Percentiles rank a stretch among this genome's conserved stretches.
phyloP scores from a whole-genome alignment of 2,329 filamentous ascomycete species.

The Scopulariopsis brevicaulis region DNA sequence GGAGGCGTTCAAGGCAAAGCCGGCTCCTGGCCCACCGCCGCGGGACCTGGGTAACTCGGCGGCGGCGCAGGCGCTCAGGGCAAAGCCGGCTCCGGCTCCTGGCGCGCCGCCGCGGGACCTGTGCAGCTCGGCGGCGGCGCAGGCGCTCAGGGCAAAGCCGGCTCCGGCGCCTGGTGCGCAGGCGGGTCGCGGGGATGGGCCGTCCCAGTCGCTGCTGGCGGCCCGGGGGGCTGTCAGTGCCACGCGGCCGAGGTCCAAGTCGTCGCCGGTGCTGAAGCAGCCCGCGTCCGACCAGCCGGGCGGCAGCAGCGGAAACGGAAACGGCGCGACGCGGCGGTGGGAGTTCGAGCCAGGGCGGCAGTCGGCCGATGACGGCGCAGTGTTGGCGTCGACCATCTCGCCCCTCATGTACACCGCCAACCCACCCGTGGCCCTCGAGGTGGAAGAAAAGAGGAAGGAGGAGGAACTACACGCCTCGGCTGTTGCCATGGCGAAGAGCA shows the following conservation, averaged over 20 bases:
- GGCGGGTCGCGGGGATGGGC: no score
- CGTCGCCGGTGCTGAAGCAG: conserved; percentile 3
- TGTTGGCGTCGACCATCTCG: conserved; percentile 55
- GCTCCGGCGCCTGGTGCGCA: no score
- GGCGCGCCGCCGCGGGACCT: conserved; percentile 15
- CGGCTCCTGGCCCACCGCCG: no score
- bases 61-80: conserved; percentile 34
- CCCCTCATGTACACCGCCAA: conserved; percentile 68
- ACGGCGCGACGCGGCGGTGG: conserved; percentile 35
- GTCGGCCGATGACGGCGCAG: conserved; percentile 40
- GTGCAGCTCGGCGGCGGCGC: conserved; percentile 59
- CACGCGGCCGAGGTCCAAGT: conserved; percentile 2
- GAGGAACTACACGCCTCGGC: conserved; percentile 72
- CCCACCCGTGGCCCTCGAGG: conserved; percentile 60
- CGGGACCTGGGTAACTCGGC: no score
- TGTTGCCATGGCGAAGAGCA: conserved; percentile 78
- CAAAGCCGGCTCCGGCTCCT: not conserved
- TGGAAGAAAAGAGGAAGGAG: conserved; percentile 61
- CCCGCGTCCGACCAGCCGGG: conserved; percentile 10
- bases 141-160: conserved; percentile 14
- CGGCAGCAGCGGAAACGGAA: conserved; percentile 14
- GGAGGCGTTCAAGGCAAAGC: not conserved
- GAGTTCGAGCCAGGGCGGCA: conserved; percentile 30
- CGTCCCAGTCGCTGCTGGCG: not conserved
- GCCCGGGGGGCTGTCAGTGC: not conserved